A percentile compares a stretch with the other conserved stretches of the same genome.
These are phyloP conservation scores for Iris macrosiphon DNA, from an alignment of 106 monocot species.

Conservation along the genomic window DNA sequence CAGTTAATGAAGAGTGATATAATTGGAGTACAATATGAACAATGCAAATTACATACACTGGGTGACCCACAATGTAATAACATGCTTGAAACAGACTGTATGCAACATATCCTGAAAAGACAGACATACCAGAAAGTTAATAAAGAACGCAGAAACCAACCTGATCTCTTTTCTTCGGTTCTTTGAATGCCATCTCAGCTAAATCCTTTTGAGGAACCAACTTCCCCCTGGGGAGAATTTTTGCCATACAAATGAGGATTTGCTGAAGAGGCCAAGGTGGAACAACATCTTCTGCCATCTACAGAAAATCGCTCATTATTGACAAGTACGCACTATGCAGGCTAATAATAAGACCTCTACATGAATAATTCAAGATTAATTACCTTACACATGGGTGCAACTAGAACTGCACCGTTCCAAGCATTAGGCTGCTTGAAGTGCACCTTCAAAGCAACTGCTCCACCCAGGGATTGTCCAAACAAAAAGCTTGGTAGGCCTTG, in stretches of 20 bases:
- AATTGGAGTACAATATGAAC: too few relatives aligned
- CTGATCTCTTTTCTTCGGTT: slow-evolving; percentile 69
- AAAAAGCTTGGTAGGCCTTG: slow-evolving; percentile 69
- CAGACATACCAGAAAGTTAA: neutral
- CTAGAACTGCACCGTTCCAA: slow-evolving; percentile 88
- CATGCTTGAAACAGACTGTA: too few relatives aligned
- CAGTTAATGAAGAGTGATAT: too few relatives aligned
- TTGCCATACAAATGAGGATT: slow-evolving; percentile 54
- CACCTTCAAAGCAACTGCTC: slow-evolving; percentile 87
- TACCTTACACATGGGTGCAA: slow-evolving; percentile 99
- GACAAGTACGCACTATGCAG: neutral
- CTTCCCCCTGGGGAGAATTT: slow-evolving; percentile 65
- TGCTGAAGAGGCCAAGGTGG: slow-evolving; percentile 74
- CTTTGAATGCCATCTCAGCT: slow-evolving; percentile 85
- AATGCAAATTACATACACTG: too few relatives aligned
- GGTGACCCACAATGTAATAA: too few relatives aligned
- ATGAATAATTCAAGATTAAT: slow-evolving; percentile 3
- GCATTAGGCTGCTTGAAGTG: slow-evolving; percentile 61
- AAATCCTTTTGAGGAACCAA: slow-evolving; percentile 84
- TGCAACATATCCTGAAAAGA: neutral
- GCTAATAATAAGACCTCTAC: neutral
- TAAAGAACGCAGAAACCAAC: slow-evolving; percentile 18
- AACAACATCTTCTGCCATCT: slow-evolving; percentile 82
- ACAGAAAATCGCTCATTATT: neutral
- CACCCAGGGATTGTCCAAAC: slow-evolving; percentile 97